Base-by-base conservation (phyloP, 2,329 filamentous ascomycete species). In the Simplicillium sp. region DNA sequence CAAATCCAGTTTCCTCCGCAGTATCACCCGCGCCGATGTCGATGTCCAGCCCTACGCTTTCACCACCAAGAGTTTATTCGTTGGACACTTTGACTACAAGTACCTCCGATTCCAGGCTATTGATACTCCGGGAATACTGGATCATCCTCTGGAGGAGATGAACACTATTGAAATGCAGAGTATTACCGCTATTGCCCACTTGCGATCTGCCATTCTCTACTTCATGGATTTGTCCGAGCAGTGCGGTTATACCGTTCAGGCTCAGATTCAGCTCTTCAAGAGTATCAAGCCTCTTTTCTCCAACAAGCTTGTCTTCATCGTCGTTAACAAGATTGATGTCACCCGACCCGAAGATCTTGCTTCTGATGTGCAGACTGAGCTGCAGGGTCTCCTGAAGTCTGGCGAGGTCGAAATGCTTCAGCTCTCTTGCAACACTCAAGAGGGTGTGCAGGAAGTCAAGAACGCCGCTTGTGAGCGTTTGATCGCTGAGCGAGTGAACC, bases 131-230 rank as follows among this genome's bases (percentile, higher is more conserved):
- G 92, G 92, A 72, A 95, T 98, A 51, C 70, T 98, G 46, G 92
- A 98, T 54, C 92, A 98, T 61, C 89, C 90, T 29, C 78, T 98
- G 8, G 92, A 97, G 66, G 92, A 97, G 69, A 98, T 97, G 92
- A 95, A 96, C 68, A 97, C 92, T 3, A 98, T 98, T 58, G 92
- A 98, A 67, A 97, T 97, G 87, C 92, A 97, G 71, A 64, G 85
- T 46, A 96, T 98, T 52, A 97, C 90, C 14, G 92, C 94, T 11
- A 95, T 98, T 67, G 92, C 92, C 39, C 94, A 98, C 70, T 73
- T 98, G 58, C 80, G 90, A 54, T 94, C 89, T 34, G 90, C 90
- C 42, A 94, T 98, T 49, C 72, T 97, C 45, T 97, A 97, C 66
- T 97, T 97, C 60, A 95, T 97, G 86, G 90, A 97, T 70, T 71